Base-by-base conservation (phyloP, 2,329 filamentous ascomycete species). In the Fusarium beomiforme region DNA sequence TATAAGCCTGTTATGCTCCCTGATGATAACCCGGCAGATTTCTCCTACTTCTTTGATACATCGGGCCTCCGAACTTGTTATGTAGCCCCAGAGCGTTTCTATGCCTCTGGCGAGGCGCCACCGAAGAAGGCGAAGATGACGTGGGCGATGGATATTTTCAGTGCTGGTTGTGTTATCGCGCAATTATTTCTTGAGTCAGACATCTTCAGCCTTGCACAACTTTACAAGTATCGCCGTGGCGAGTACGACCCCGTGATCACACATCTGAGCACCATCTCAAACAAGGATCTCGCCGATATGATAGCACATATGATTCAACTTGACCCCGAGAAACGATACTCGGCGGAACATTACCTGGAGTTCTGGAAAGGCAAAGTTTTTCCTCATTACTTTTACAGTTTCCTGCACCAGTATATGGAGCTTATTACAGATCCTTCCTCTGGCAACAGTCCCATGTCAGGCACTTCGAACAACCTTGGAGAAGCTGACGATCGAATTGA, bases 141-240 rank as follows among this genome's bases (percentile, higher is more conserved):
- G 8, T 98, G 95, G 95, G 95, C 96, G 39, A 99, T 99, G 97
- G 96, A 99, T 79, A 92, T 99, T 37, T 99, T 99, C 84, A 98
- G 96, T 80, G 92, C 92, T 24, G 96, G 96, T 11, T 99, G 97
- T 79, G 95, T 98, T 41, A 97, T 99, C 76, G 96, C 96, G 3
- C 96, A 99, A 80, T 86, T 99, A 39, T 98, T 99, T 74, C 88
- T 98, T 9, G 96, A 99, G 82, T 89, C 94, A 0, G 95, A 97
- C 12, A 95, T 98, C n/a, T 98, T 99, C 81, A 97, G 91, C n/a
- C 87, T 99, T 14, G 97, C 94, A 75, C 95, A 98, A 80, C 88
- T 99, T 57, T 98, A 95, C 85, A 95, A 95, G 78, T 99, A 98
- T 78, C 91, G 94, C 42, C 91, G 93, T 69, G 93, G 94, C 72